Base-by-base conservation (phyloP, 78 protist genomes). In the Paratrimastix pyriformis region DNA sequence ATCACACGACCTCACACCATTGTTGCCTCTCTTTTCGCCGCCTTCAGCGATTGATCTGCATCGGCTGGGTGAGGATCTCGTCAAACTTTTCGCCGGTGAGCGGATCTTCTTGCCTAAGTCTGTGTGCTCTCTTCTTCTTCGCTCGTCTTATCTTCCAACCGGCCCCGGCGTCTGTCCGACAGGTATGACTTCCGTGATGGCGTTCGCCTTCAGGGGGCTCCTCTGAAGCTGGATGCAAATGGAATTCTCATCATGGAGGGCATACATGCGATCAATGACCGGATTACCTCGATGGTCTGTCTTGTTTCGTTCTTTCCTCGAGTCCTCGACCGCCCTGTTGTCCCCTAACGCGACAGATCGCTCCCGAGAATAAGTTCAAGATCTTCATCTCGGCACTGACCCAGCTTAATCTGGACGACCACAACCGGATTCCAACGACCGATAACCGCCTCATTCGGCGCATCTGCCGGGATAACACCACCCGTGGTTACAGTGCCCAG, bases 241-340 rank as follows among this genome's bases (percentile, higher is more conserved):
- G 82, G 78, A 13, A 48, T 83, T 37, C 5, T 83, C 21, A n/a
- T 83, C 38, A 58, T 78, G 74, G 87, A 83, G 45, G 87, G 87
- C 40, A 69, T 83, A 38, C 82, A 78, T 35, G 75, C 57, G 26
- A 13, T 78, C n/a, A 83, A 83, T 30, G 64, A 3, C 33, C n/a
- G 79, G 32, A 37, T 83, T 7, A 79, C 87, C 26, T 2, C 0
- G 26, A n/a, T 0, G 29, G 45, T 83, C 5, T n/a, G n/a, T n/a
- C n/a, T n/a, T n/a, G n/a, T n/a, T n/a, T n/a, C n/a, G n/a, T n/a
- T n/a, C n/a, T n/a, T n/a, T n/a, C n/a, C n/a, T n/a, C n/a, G n/a
- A n/a, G n/a, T n/a, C n/a, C n/a, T n/a, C n/a, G n/a, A n/a, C n/a
- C n/a, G n/a, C n/a, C n/a, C n/a, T n/a, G n/a, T n/a, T n/a, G n/a